These are phyloP conservation scores for Vitis rupestris DNA, from an alignment of 164 flowering plant species.

Conservation along the genomic window DNA sequence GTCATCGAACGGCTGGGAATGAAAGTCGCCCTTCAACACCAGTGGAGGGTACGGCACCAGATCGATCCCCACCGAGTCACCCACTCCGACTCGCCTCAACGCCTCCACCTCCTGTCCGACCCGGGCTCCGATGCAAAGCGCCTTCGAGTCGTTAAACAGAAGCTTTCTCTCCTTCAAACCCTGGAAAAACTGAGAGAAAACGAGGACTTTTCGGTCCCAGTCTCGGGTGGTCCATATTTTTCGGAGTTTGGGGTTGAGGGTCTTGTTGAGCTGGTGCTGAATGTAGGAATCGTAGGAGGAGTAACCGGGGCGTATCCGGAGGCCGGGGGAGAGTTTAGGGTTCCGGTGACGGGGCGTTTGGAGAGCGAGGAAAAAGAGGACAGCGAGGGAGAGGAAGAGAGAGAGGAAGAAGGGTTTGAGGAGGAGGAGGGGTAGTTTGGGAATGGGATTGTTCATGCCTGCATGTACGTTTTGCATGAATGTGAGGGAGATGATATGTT, in stretches of 20 bases:
- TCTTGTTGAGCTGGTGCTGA: slow-evolving; percentile 71
- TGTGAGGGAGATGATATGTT: no score
- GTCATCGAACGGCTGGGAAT: slow-evolving; percentile 67
- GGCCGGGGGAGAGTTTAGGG: slow-evolving; percentile 21
- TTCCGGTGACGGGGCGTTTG: slow-evolving; percentile 11
- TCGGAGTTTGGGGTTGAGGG: slow-evolving; percentile 75
- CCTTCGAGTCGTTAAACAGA: slow-evolving; percentile 47
- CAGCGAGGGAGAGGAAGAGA: slow-evolving; percentile 21
- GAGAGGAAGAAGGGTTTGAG: slow-evolving; percentile 14
- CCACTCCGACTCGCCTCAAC: slow-evolving; percentile 57
- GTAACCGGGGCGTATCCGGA: slow-evolving; percentile 74
- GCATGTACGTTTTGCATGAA: neutral
- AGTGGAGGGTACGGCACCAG: slow-evolving; percentile 82
- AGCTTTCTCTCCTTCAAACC: slow-evolving; percentile 34
- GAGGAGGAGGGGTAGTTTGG: slow-evolving; percentile 17
- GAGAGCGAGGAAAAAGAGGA: slow-evolving; percentile 25
- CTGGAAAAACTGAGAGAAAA: slow-evolving; percentile 59
- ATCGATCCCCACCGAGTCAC: slow-evolving; percentile 77
- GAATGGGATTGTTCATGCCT: slow-evolving; percentile 3
- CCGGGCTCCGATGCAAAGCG: slow-evolving; percentile 79
- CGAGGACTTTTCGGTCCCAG: slow-evolving; percentile 75
- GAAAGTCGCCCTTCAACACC: slow-evolving; percentile 77
- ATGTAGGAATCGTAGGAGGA: slow-evolving; percentile 65
- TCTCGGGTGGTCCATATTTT: slow-evolving; percentile 76
- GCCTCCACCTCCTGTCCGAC: slow-evolving; percentile 90